Conservation (phyloP, 1,139 yeast species). For the Suhomyces choctaworum region DNA sequence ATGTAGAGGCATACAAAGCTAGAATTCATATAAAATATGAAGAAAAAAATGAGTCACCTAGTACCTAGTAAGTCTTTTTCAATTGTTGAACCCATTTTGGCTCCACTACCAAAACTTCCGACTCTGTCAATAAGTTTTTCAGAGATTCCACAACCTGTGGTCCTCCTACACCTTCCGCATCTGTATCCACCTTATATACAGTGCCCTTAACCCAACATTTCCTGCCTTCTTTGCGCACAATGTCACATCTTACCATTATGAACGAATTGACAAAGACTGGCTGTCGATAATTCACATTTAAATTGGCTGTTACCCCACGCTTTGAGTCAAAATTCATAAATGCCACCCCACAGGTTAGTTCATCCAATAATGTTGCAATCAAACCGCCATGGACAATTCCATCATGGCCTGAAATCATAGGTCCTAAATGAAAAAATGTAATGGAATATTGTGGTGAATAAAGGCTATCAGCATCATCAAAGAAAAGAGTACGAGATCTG, state of each 20-base stretch:
- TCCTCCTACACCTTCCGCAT: conserved; percentile 14
- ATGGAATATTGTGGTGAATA: conserved; percentile 28
- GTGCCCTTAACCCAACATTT: conserved; percentile 47
- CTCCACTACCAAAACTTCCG: conserved; percentile 47
- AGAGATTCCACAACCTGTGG: conserved; percentile 20
- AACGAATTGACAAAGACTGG: conserved; percentile 39
- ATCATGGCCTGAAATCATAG: conserved; percentile 48
- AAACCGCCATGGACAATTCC: conserved; percentile 60
- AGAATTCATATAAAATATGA: too few relatives aligned
- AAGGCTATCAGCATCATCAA: conserved; percentile 21
- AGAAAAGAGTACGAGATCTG: conserved; percentile 38
- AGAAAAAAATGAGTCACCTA: too few relatives aligned
- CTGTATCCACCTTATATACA: conserved; percentile 27
- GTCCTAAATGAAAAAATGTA: conserved; percentile 50
- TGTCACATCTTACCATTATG: conserved; percentile 37
- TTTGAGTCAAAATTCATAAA: conserved; percentile 47
- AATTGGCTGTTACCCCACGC: conserved; percentile 49
- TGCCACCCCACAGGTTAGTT: conserved; percentile 52
- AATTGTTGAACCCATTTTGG: conserved; percentile 49
- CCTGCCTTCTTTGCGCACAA: conserved; percentile 38
- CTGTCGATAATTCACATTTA: conserved; percentile 42
- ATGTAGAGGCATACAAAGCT: too few relatives aligned
- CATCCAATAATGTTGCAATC: conserved; percentile 54
- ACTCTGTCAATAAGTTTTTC: conserved; percentile 35
- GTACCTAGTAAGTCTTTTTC: conserved; percentile 14